These are phyloP conservation scores for Leucogyrophana mollusca DNA, from an alignment of 768 basidiomycete species.

Conservation along the genomic window DNA sequence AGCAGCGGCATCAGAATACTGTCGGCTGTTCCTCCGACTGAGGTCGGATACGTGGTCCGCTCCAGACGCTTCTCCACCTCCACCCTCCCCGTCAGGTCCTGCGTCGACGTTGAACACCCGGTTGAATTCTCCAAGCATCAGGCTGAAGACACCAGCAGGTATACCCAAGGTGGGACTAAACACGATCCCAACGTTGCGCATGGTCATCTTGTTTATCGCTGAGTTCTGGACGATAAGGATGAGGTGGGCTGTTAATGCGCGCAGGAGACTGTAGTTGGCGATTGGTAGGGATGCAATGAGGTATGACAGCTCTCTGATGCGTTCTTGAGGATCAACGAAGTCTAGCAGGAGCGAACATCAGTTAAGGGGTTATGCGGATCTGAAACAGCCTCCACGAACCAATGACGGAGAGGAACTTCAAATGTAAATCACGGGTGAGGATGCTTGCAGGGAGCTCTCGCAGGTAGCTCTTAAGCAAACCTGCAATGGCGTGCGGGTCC, in stretches of 20 bases:
- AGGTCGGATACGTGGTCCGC: slow-evolving; percentile 29
- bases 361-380: slow-evolving; percentile 2
- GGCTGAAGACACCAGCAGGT: slow-evolving; percentile 94
- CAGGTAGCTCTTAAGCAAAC: slow-evolving; percentile 89
- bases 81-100: slow-evolving; percentile 20
- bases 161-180: slow-evolving; percentile 98
- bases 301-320: slow-evolving; percentile 82
- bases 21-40: slow-evolving; percentile 76
- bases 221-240: slow-evolving; percentile 94
- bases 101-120: slow-evolving; percentile 84
- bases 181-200: slow-evolving; percentile 98
- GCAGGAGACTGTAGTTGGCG: slow-evolving; percentile 90
- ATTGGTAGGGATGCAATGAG: slow-evolving; percentile 87
- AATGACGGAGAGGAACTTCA: slow-evolving; percentile 88
- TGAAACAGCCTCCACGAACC: slow-evolving; percentile 53
- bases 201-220: slow-evolving; percentile 92
- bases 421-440: slow-evolving; percentile 88
- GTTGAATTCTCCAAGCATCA: slow-evolving; percentile 93
- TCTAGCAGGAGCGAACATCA: slow-evolving; percentile 47
- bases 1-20: slow-evolving; percentile 80
- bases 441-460: slow-evolving; percentile 93
- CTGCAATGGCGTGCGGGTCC: slow-evolving; percentile 98
- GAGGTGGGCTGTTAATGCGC: slow-evolving; percentile 92
- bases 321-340: slow-evolving; percentile 82
- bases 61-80: slow-evolving; percentile 24